These are phyloP conservation scores for Russula virescens DNA, from an alignment of 768 basidiomycete genomes.

Conservation along the genomic window DNA sequence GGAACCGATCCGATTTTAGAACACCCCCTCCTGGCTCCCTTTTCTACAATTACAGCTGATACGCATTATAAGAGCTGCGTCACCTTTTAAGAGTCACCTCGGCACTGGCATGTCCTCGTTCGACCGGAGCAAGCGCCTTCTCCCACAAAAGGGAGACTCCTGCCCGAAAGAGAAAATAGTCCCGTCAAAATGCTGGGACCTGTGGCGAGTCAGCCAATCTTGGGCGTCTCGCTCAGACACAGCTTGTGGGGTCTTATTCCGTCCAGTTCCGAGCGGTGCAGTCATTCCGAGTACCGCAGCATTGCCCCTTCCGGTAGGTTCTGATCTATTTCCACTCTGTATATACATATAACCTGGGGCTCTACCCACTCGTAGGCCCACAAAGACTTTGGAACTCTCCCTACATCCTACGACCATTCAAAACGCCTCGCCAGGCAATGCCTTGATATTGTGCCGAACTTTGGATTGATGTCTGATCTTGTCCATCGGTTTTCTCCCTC, in stretches of 20 bases:
- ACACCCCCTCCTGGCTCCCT: background rate
- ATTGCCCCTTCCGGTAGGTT: slow-evolving; percentile 8
- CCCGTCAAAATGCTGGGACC: background rate
- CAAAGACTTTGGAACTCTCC: background rate
- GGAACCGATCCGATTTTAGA: background rate
- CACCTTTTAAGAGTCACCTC: too few relatives aligned
- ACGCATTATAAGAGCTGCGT: background rate
- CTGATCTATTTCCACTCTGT: background rate
- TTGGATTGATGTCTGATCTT: slow-evolving; percentile 7
- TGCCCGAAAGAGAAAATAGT: background rate
- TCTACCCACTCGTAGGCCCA: background rate
- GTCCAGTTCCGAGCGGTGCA: background rate
- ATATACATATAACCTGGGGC: background rate
- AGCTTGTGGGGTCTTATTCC: background rate
- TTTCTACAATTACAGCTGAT: background rate
- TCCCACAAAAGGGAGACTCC: background rate
- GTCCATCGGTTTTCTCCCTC: background rate
- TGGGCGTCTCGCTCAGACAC: background rate
- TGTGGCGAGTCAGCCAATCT: slow-evolving; percentile 2
- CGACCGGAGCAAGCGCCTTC: background rate
- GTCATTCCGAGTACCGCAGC: background rate
- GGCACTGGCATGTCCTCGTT: background rate
- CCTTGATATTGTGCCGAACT: background rate
- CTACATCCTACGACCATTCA: background rate
- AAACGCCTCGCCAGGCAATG: background rate